Conservation (phyloP, 129 eudicot genomes). For the Ambrosia trifida region DNA sequence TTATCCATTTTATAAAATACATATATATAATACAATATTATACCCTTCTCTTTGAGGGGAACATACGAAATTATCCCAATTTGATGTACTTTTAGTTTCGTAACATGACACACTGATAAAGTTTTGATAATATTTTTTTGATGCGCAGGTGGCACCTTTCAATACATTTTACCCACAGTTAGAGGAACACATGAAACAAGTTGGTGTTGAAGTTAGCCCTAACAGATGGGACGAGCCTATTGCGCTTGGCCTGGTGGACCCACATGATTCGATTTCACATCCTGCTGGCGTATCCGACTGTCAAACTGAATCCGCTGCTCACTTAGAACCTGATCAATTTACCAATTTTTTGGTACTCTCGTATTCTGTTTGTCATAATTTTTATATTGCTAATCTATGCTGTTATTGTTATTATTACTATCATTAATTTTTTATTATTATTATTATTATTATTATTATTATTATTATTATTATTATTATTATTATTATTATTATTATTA, state of each 20-base stretch:
- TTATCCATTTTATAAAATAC: neutral
- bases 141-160: slow-evolving; percentile 88
- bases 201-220: slow-evolving; percentile 65
- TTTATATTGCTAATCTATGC: neutral
- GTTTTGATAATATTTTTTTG: neutral
- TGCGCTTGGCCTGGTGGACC: slow-evolving; percentile 42
- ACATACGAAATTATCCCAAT: neutral
- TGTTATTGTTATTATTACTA: neutral
- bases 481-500: neutral
- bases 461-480: neutral
- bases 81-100: neutral
- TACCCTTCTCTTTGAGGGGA: neutral
- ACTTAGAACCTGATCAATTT: slow-evolving; percentile 81
- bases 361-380: neutral
- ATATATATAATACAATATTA: neutral
- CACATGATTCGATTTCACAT: slow-evolving; percentile 41
- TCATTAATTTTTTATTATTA: neutral
- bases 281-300: slow-evolving; percentile 47
- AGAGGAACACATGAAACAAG: slow-evolving; percentile 86
- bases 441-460: neutral
- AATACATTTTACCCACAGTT: slow-evolving; percentile 83
- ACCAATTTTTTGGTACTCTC: slow-evolving; percentile 75
- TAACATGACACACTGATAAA: neutral
- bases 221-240: slow-evolving; percentile 73
- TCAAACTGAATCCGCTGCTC: slow-evolving; percentile 58